These are phyloP conservation scores for Sorghum bicolor DNA, from an alignment of 176 grass and related monocot species.

Conservation along the genomic window Sorghum_bicolor_NCBIv3 NC_012872.2:30183001-30183500, in stretches of 20 bases:
- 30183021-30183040: background rate
- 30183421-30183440: background rate
- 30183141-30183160: background rate
- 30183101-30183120: background rate
- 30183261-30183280: background rate
- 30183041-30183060: background rate
- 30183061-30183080: background rate
- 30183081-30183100: background rate
- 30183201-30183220: background rate
- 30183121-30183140: background rate
- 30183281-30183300: background rate
- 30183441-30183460: background rate
- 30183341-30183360: background rate
- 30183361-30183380: background rate
- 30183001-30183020: background rate
- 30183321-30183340: background rate
- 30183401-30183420: background rate
- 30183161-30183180: background rate
- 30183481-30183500: background rate
- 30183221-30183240: background rate
- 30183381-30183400: background rate
- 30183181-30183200: background rate
- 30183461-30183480: background rate
- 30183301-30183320: constrained; percentile 16
- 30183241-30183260: background rate